Conservation (phyloP, 2,329 filamentous ascomycete genomes). For the Xylariomycetidae sp. region DNA sequence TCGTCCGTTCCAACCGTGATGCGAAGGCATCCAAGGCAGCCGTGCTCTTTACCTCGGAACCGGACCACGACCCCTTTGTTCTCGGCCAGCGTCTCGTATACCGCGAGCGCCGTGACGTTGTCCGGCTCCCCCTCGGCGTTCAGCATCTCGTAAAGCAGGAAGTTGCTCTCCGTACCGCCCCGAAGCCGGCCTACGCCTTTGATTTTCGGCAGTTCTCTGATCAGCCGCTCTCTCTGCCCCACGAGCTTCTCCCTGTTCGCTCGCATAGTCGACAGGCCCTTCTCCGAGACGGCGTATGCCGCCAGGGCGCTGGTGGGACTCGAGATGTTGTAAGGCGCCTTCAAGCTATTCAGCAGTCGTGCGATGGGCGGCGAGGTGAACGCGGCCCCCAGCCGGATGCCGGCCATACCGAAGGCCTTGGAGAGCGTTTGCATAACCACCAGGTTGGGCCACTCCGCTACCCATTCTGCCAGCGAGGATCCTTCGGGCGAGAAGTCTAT, state of each 20-base stretch:
- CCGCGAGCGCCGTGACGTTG: conserved; percentile 70
- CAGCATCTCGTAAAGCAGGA: conserved; percentile 84
- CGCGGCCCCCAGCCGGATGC: conserved; percentile 82
- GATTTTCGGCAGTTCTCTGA: conserved; percentile 68
- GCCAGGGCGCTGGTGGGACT: conserved; percentile 83
- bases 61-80: conserved; percentile 84
- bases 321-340: conserved; percentile 94
- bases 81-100: conserved; percentile 84
- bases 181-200: conserved; percentile 74
- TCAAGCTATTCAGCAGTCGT: conserved; percentile 79
- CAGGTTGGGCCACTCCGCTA: conserved; percentile 86
- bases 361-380: conserved; percentile 76
- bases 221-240: conserved; percentile 69
- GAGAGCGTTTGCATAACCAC: conserved; percentile 98
- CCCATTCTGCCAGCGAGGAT: conserved; percentile 84
- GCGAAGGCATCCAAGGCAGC: conserved; percentile 81
- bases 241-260: conserved; percentile 66
- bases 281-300: conserved; percentile 60
- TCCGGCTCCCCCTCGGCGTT: conserved; percentile 68
- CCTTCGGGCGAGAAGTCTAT: conserved; percentile 82
- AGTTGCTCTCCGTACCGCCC: conserved; percentile 81
- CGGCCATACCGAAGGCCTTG: conserved; percentile 94
- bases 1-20: conserved; percentile 88
- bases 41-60: conserved; percentile 88
- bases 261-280: conserved; percentile 70